Evolutionary conservation across 1,284 basidiomycete genomes (phyloP).

Genomic region (Athelia psychrophila): DNA sequence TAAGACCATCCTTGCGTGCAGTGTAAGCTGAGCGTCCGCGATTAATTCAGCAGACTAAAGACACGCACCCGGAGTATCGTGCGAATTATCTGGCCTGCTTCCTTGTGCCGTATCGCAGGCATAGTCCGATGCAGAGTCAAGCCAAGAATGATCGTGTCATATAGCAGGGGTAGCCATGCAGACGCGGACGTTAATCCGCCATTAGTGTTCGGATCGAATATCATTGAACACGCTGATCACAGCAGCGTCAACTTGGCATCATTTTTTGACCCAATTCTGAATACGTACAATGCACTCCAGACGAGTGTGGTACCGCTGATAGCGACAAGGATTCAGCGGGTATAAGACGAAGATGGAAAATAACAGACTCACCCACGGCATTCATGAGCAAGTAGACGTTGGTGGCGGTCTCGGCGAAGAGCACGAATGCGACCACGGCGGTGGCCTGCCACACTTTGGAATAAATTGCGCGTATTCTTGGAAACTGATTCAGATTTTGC

Average conservation of each 20-base stretch:
- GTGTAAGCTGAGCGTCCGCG: background rate
- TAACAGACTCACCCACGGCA: conserved; percentile 12
- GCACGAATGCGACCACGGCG: conserved; percentile 29
- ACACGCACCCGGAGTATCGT: conserved; percentile 33
- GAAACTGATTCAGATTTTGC: background rate
- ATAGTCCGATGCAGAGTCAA: conserved; percentile 45
- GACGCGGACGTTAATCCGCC: conserved; percentile 39
- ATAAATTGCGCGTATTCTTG: conserved; percentile 46
- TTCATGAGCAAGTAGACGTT: conserved; percentile 47
- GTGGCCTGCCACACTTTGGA: conserved; percentile 30
- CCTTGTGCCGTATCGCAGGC: conserved; percentile 34
- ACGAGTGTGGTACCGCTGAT: conserved; percentile 35
- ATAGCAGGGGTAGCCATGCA: conserved; percentile 53
- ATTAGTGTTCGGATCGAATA: conserved; percentile 37
- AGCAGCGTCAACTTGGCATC: background rate
- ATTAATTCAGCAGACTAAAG: background rate
- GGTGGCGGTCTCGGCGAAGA: conserved; percentile 37
- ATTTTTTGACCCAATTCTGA: background rate
- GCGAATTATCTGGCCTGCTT: conserved; percentile 39
- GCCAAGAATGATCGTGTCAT: conserved; percentile 49
- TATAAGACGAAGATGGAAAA: background rate
- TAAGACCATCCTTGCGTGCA: conserved; percentile 40
- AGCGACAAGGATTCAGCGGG: background rate
- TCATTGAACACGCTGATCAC: conserved; percentile 49
- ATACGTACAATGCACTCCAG: conserved; percentile 31